Evolutionary conservation across 2,329 filamentous ascomycete species (phyloP), one percentile per base, ranked within the genome.

Genomic region (Colletotrichum simmondsii): DNA sequence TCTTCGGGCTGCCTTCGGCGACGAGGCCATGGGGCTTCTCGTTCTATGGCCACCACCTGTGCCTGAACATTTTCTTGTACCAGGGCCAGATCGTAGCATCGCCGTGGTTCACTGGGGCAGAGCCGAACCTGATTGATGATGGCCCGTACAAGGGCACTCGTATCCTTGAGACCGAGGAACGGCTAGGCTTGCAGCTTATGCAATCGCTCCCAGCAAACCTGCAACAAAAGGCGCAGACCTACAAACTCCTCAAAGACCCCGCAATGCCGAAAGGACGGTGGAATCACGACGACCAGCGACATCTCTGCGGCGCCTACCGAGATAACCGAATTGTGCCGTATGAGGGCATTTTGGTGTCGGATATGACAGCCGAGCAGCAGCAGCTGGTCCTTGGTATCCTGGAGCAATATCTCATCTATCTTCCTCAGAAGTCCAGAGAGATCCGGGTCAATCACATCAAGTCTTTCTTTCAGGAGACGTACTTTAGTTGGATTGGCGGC

Each of bases 211-310:
- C 83, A 0, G 71, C 81, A 0, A 84, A 85, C 2, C 75, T 86
- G 22, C 88, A 91, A 77, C 53, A 78, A 0, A 78, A 80, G 2
- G 91, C 91, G 0, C 90, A 90, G 72, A 83, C 89, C 0, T 95
- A 89, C 79, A 86, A 87, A 65, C 75, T 85, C 0, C 86, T 95
- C 83, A 85, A 87, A 28, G 93, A 94, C 70, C 88, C 89, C 0
- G 86, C 83, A 0, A 94, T 95, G 92, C 90, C 88, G 3, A 82
- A 83, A 14, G 92, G 91, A 11, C 87, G 93, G 8, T 95, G 93
- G 93, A 95, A 95, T 79, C 92, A 92, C 75, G 93, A 95, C 77
- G 94, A 96, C 79, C 93, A 95, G 83, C 87, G 93, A 6, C 93
- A 95, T 77, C 80, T 95, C 5, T 94, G 93, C 79, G 94, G 94